Conservation (phyloP, 371 early-diverging fungal species). For the Mortierella sp. region DNA sequence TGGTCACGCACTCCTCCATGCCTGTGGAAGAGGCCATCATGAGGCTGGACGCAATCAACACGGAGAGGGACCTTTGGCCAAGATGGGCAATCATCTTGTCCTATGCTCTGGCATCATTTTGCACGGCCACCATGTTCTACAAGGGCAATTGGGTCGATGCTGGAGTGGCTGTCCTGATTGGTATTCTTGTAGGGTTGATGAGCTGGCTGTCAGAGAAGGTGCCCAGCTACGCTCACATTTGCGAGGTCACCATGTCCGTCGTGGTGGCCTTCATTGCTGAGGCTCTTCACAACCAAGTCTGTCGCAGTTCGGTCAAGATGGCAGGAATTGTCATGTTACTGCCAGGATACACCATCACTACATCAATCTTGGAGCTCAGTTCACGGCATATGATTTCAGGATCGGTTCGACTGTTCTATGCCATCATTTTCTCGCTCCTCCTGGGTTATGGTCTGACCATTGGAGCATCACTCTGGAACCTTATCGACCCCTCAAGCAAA, state of each 20-base stretch:
- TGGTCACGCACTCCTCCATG: constrained; percentile 60
- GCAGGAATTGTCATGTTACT: constrained; percentile 73
- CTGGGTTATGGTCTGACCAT: constrained; percentile 81
- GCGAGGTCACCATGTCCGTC: constrained; percentile 71
- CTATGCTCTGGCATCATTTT: constrained; percentile 68
- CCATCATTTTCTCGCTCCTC: constrained; percentile 79
- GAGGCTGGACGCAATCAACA: constrained; percentile 66
- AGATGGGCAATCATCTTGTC: constrained; percentile 60
- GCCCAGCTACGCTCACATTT: constrained; percentile 74
- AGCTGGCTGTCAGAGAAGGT: constrained; percentile 69
- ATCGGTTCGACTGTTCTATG: constrained; percentile 81
- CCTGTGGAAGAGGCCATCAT: constrained; percentile 66
- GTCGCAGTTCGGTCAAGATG: constrained; percentile 69
- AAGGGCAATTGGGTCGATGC: constrained; percentile 74
- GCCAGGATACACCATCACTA: constrained; percentile 79
- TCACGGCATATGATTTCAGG: constrained; percentile 87
- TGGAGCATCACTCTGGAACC: constrained; percentile 63
- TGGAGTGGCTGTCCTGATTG: constrained; percentile 66
- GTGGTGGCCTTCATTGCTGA: constrained; percentile 68
- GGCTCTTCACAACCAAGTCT: constrained; percentile 59
- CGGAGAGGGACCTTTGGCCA: constrained; percentile 62
- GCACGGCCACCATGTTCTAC: constrained; percentile 71
- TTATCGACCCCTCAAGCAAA: constrained; percentile 55
- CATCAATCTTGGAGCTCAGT: constrained; percentile 82
- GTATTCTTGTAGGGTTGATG: constrained; percentile 65